A percentile compares a stretch with the other conserved stretches of the same genome.
Conservation (phyloP, 495 filamentous ascomycete species). For the Penicillium cosmopolitanum region DNA sequence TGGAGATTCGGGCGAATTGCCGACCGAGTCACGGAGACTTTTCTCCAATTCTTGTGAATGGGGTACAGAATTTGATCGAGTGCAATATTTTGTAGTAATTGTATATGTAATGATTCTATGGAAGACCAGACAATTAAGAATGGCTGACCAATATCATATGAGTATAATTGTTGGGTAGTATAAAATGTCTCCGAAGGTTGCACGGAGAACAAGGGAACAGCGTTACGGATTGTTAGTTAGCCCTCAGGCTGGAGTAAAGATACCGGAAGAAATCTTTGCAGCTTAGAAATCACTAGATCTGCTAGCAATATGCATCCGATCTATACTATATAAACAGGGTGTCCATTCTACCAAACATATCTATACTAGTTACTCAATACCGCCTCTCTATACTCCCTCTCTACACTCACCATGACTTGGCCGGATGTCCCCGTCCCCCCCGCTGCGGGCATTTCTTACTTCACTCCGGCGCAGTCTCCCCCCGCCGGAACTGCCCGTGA, state of each 20-base stretch:
- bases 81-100: too few species aligned
- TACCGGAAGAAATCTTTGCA: conserved; percentile 7
- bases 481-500: conserved; percentile 67
- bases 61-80: too few species aligned
- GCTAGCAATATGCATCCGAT: too few species aligned
- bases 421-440: conserved; percentile 45
- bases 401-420: conserved; percentile 29
- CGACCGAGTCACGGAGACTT: not conserved
- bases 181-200: not conserved
- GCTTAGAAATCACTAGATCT: conserved; percentile 25
- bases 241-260: not conserved
- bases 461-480: conserved; percentile 66
- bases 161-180: not conserved
- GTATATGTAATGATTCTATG: too few species aligned
- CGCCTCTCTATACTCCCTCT: too few species aligned
- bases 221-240: not conserved
- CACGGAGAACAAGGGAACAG: not conserved
- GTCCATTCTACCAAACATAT: not conserved
- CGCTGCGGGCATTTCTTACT: conserved; percentile 64
- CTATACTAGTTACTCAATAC: too few species aligned
- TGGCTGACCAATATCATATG: too few species aligned
- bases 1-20: conserved; percentile 3
- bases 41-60: not conserved
- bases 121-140: too few species aligned
- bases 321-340: too few species aligned